Percentiles rank a stretch among this genome's conserved stretches.
Evolutionary conservation across 169 alveolate species (phyloP).

Genomic region (Plasmodium cynomolgi): DNA sequence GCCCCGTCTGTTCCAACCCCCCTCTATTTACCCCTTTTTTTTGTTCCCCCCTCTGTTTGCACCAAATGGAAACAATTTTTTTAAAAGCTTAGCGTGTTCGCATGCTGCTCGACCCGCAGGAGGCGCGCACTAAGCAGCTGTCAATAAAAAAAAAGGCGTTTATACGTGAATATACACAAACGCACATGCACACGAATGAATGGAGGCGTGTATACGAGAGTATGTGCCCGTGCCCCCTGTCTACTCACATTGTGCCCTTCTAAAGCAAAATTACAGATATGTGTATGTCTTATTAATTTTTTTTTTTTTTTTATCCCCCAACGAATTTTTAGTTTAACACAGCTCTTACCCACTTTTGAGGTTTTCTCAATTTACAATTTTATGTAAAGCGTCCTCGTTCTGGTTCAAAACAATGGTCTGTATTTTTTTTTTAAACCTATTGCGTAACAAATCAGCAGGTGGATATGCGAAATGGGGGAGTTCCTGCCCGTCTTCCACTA

Average conservation of each 20-base stretch:
- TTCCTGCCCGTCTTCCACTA: background rate
- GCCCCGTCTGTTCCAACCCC: background rate
- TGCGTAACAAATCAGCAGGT: background rate
- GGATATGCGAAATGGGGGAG: background rate
- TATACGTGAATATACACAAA: background rate
- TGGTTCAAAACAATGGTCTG: background rate
- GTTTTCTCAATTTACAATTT: background rate
- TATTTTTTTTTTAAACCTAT: slow-evolving; percentile 1
- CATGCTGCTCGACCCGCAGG: slow-evolving; percentile 23
- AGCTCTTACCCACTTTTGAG: background rate
- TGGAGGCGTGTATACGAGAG: background rate
- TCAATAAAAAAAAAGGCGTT: background rate
- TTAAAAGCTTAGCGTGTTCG: slow-evolving; percentile 1
- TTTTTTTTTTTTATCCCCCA: background rate
- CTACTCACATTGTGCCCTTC: background rate
- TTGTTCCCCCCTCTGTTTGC: background rate
- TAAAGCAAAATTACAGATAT: background rate
- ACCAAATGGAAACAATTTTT: slow-evolving; percentile 1
- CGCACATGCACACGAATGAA: background rate
- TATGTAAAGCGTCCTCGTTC: slow-evolving; percentile 9
- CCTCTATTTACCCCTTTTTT: slow-evolving; percentile 1
- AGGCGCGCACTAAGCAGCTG: background rate
- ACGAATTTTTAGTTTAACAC: slow-evolving; percentile 9
- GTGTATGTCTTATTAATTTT: background rate
- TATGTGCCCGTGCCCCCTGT: background rate